Evolutionary conservation across 257 asterid genomes (phyloP), one percentile per base, ranked within the genome.

Genomic region (Solanum appendiculatum): DNA sequence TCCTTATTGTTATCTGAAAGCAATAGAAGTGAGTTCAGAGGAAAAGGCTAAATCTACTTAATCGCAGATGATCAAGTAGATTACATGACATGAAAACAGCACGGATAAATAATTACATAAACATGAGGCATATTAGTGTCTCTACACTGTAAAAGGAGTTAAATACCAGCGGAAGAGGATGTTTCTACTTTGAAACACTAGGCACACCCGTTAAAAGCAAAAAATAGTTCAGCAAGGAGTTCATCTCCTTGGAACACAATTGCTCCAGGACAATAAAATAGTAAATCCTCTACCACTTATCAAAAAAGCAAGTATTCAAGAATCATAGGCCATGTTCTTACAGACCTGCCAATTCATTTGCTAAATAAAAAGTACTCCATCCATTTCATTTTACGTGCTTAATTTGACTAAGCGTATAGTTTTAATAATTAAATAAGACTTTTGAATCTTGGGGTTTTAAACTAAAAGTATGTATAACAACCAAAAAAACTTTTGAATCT

Each of bases 1-100:
- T 64, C 91, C 90, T 88, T 86, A 87, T 87, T 88, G 85, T 84
- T 86, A 90, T 91, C 99, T 97, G 91, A 39, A 92, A 82, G 91
- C 64, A 77, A 40, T 51, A 82, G 80, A 86, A 82, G 86, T 84
- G 84, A 85, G 82, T 86, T 80, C 86, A 85, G 74, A 83, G 60
- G 60, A 44, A 46, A 46, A 46, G n/a, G 40, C 60, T 29, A 46
- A 80, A 9, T 44, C 66, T 46, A 46, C 66, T 27, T 46, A 27
- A 31, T 42, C 5, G 5, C 40, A 46, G 40, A 80, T 46, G 66
- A 80, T 46, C 39, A 27, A 27, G 40, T 80, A 46, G 18, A 27
- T 46, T 48, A 46, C 66, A 46, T 80, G 66, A 80, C 66, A 77
- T 77, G 63, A 44, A 34, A 77, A 77, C 63, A 27, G 66, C 42